Conservation (phyloP, 331 rosid genomes). For the Acacia concinna region DNA sequence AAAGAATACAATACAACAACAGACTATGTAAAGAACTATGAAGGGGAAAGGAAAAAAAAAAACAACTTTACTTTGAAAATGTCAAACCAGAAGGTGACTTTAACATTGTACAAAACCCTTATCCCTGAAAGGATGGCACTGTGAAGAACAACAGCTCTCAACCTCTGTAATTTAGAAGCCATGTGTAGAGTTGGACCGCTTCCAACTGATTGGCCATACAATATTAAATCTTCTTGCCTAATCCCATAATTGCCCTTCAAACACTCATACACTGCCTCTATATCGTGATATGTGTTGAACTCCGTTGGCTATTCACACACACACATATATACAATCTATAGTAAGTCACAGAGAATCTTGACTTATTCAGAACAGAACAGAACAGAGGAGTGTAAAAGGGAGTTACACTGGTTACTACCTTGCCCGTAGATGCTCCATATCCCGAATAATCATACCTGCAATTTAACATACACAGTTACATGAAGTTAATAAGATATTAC, state of each 20-base stretch:
- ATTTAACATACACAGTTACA: not conserved
- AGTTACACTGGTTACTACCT: not conserved
- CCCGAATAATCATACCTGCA: conserved; percentile 17
- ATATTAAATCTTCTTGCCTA: conserved; percentile 1
- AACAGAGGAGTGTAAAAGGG: not conserved
- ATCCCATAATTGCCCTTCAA: not conserved
- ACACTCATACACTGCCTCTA: not conserved
- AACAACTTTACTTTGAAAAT: conserved; percentile 53
- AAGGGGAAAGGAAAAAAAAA: not conserved
- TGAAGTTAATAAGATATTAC: not conserved
- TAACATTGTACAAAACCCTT: conserved; percentile 68
- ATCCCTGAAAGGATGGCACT: conserved; percentile 78
- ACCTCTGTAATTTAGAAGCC: conserved; percentile 31
- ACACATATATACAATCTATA: conserved; percentile 25
- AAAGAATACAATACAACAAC: not conserved
- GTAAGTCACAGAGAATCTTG: conserved; percentile 9
- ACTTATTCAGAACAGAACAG: not conserved
- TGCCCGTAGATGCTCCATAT: conserved; percentile 8
- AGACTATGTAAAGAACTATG: not conserved
- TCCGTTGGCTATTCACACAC: conserved; percentile 43
- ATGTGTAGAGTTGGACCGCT: not conserved
- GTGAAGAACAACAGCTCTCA: conserved; percentile 70
- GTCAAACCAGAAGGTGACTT: conserved; percentile 74
- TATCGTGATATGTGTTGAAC: conserved; percentile 6
- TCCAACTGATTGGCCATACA: conserved; percentile 10